Evolutionary conservation across 345 rosid genomes (phyloP), one percentile per base, ranked within the genome.

Genomic region (Murraya koenigii): DNA sequence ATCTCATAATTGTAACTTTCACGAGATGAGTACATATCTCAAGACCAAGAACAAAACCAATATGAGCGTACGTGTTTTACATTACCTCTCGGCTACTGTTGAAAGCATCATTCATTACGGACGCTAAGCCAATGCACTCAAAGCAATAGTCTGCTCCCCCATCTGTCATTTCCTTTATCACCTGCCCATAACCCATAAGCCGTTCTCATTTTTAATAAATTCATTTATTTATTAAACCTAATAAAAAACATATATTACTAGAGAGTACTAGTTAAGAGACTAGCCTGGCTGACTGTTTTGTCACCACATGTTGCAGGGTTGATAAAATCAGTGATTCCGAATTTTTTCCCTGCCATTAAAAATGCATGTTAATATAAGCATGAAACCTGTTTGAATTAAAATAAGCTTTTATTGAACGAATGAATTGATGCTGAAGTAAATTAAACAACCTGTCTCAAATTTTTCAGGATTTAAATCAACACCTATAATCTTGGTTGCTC

Each of bases 111-210:
- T 74, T 66, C 93, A 87, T 85, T 7, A 77, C 54, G 0, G 95
- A 87, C 14, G 90, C 82, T 67, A 85, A 81, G 19, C 98, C 96
- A 76, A 93, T 76, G 79, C 97, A 92, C 78, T 91, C 95, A 36
- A 93, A 92, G 89, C 90, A 87, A 38, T 89, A 93, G 72, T 93
- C 97, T 32, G 88, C 94, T 52, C 95, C 98, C n/a, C 87, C 90
- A 7, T 79, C 85, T 2, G 95, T 89, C 81, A 88, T 87, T 78
- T 89, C 93, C 41, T 75, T 82, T 10, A 90, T 89, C 22, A 90
- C 90, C 97, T 90, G 62, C 3, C 32, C 65, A 72, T 28, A 0
- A 7, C 15, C 2, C 49, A 44, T 5, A 52, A 17, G 49, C 49
- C 49, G 17, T 4, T 44, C 49, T 44, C 22, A 52, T 52, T 52